These are phyloP conservation scores for Verticillium albo-atrum DNA, from an alignment of 2,329 filamentous ascomycete genomes.

Conservation along the genomic window DNA sequence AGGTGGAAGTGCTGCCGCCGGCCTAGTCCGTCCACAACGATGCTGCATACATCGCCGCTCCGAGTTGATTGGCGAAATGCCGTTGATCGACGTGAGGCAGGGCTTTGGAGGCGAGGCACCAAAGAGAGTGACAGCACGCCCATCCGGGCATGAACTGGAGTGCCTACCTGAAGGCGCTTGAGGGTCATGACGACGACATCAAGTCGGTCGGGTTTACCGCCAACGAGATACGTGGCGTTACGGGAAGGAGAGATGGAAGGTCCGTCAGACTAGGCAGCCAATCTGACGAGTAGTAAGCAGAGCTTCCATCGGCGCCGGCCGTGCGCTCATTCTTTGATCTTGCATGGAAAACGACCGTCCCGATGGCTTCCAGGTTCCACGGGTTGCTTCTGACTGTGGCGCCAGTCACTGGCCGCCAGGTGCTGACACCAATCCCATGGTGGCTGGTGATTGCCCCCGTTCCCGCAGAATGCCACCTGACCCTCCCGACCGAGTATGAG, in stretches of 20 bases:
- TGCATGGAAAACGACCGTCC: neutral
- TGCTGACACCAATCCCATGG: neutral
- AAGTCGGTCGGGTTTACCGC: neutral
- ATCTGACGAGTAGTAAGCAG: neutral
- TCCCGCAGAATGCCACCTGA: no score
- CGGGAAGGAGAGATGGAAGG: neutral
- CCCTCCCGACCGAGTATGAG: neutral
- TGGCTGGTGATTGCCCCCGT: neutral
- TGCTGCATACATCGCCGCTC: neutral
- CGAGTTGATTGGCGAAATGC: neutral
- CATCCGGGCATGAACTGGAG: neutral
- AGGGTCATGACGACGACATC: neutral
- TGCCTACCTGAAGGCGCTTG: neutral
- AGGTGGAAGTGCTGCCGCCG: neutral
- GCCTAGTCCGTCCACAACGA: neutral
- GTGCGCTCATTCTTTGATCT: neutral
- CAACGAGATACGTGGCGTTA: neutral
- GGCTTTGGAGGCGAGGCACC: neutral
- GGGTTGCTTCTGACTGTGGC: neutral
- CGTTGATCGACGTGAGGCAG: neutral
- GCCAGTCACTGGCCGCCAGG: neutral
- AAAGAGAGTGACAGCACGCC: neutral
- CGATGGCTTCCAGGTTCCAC: neutral
- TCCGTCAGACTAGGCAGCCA: neutral
- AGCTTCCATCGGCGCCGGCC: neutral